Evolutionary conservation across 805 yeast genomes (phyloP).

Genomic region (Wickerhamiella occidentalis): DNA sequence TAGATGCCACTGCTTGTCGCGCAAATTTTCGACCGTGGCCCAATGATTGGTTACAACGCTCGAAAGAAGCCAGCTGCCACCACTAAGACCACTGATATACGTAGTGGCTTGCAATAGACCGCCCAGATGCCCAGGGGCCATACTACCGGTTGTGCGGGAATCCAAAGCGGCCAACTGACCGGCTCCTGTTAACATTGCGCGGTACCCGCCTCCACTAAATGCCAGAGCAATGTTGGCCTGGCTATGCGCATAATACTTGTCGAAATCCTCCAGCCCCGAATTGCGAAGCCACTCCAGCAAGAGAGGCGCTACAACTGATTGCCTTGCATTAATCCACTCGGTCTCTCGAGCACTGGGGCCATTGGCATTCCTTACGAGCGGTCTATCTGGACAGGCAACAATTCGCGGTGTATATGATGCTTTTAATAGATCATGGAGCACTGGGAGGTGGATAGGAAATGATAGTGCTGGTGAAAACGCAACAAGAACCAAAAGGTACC

Average conservation of each 20-base stretch:
- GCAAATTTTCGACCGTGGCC: constrained; percentile 1
- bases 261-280: neutral
- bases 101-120: constrained; percentile 41
- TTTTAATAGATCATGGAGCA: neutral
- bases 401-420: neutral
- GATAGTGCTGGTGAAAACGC: too few species aligned
- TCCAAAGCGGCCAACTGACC: constrained; percentile 27
- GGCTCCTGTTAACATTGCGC: constrained; percentile 49
- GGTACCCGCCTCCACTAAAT: constrained; percentile 79
- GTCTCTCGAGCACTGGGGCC: neutral
- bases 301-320: neutral
- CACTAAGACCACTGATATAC: constrained; percentile 52
- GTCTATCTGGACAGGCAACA: neutral
- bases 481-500: too few species aligned
- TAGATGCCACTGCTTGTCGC: neutral
- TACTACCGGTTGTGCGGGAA: neutral
- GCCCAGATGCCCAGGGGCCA: constrained; percentile 24
- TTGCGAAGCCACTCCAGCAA: neutral
- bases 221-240: constrained; percentile 31
- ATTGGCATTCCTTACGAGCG: neutral
- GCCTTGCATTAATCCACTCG: neutral
- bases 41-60: constrained; percentile 31
- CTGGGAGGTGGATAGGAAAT: neutral
- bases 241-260: neutral
- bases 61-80: constrained; percentile 57